Evolutionary conservation across 768 basidiomycete genomes (phyloP), one percentile per base, ranked within the genome.

Genomic region (Pulveroboletus sp.): DNA sequence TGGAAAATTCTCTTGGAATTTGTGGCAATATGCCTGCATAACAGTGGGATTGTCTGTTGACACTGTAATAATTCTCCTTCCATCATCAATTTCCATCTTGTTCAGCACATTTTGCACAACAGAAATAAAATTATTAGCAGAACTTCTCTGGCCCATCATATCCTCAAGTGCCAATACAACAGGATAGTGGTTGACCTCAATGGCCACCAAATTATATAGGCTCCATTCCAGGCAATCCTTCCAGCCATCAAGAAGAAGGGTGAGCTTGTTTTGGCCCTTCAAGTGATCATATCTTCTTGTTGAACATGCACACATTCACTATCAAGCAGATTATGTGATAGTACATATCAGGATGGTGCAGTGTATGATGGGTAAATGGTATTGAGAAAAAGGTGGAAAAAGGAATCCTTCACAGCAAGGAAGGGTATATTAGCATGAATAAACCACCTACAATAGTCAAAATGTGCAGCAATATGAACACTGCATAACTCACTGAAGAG

Each of bases 171-270:
- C 45, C 31, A 70, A 45, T 13, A 70, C 47, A 1, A 60, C 40
- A 9, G 67, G 64, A 22, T 55, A 42, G 14, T 56, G 26, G 2
- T 51, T 54, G 17, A 65, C 58, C 43, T 65, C 54, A 0, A 55
- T 57, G 3, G 52, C 54, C 4, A 71, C 47, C 14, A 45, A 42
- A 0, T 67, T 62, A 56, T 68, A 69, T 1, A 69, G 40, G 39
- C 61, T 67, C 11, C 54, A 38, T n/a, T 49, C 43, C 5, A 61
- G 16, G 4, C 2, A 4, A 49, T 70, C 65, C 36, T 70, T 63
- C 68, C 68, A 71, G 0, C 69, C 67, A 59, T 71, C 68, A 26
- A 67, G 40, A 3, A 70, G 47, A 1, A 69, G 30, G 0, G 65
- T 71, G 0, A 68, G 45, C 0, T 45, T 29, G 11, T 59, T 54